Percentiles rank a stretch among this genome's conserved stretches.
Conservation (phyloP, 2,329 filamentous ascomycete species). For the Stachybotrys chlorohalonatus region DNA sequence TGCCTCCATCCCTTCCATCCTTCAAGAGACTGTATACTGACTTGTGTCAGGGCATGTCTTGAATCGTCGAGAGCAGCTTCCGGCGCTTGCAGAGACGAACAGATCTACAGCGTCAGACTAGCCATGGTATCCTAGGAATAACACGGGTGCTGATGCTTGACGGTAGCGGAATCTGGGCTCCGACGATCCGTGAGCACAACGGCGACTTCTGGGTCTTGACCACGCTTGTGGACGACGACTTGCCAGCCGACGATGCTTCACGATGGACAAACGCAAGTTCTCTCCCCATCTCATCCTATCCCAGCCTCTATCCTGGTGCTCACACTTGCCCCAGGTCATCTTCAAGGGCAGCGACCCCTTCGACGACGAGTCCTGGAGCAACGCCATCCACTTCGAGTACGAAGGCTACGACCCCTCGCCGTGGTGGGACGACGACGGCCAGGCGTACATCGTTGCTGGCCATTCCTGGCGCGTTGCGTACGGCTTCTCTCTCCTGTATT, state of each 20-base stretch:
- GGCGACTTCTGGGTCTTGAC: background rate
- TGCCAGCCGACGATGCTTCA: background rate
- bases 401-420: slow-evolving; percentile 4
- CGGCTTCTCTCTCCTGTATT: background rate
- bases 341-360: slow-evolving; percentile 19
- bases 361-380: slow-evolving; percentile 26
- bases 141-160: background rate
- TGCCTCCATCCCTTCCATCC: slow-evolving; percentile 1
- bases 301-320: background rate
- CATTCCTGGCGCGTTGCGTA: background rate
- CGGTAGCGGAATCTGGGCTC: background rate
- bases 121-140: background rate
- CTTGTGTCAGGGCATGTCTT: slow-evolving; percentile 20
- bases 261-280: background rate
- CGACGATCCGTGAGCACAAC: background rate
- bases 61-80: slow-evolving; percentile 27
- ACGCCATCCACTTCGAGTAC: slow-evolving; percentile 9
- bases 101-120: background rate
- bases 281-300: background rate
- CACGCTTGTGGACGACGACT: background rate
- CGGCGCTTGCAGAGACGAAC: background rate
- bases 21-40: too few species aligned
- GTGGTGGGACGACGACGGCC: slow-evolving; percentile 6
- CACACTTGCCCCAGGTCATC: background rate
- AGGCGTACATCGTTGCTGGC: slow-evolving; percentile 25